These are phyloP conservation scores for Terana coerulea DNA, from an alignment of 768 basidiomycete species.

Conservation along the genomic window DNA sequence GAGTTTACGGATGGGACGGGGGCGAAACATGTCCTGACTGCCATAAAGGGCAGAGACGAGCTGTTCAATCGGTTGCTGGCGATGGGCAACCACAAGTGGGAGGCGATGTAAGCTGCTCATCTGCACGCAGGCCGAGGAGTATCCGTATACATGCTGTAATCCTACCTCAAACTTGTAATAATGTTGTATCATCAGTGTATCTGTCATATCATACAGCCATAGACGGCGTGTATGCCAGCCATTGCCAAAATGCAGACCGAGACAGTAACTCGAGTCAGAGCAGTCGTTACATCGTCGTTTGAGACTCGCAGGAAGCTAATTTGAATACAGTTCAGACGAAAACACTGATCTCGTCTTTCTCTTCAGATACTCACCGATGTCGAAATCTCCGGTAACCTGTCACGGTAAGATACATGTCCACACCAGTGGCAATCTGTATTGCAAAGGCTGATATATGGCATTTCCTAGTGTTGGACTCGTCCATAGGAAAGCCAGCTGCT, in stretches of 20 bases:
- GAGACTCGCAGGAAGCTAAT: too few species aligned
- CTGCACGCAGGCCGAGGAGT: too few species aligned
- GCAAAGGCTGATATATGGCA: not conserved
- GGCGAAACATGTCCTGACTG: conserved; percentile 21
- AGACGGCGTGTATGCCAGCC: too few species aligned
- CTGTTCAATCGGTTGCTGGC: conserved; percentile 31
- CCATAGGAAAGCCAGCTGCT: conserved; percentile 75
- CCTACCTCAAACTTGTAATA: too few species aligned
- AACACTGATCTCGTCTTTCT: too few species aligned
- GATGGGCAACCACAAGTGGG: conserved; percentile 27
- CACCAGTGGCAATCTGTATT: not conserved
- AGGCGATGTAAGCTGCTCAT: conserved; percentile 20
- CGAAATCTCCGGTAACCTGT: conserved; percentile 85
- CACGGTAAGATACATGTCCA: conserved; percentile 52
- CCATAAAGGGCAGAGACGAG: conserved; percentile 31
- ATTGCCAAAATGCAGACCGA: too few species aligned
- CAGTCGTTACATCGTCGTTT: too few species aligned
- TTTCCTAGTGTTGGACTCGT: conserved; percentile 75
- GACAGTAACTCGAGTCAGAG: too few species aligned
- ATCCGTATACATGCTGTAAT: too few species aligned
- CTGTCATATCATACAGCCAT: too few species aligned
- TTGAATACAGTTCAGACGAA: too few species aligned
- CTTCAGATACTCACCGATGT: not conserved
- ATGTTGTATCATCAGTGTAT: too few species aligned
- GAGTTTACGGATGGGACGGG: conserved; percentile 25